Evolutionary conservation across 1,284 basidiomycete genomes (phyloP).

Genomic region (Thelephora terrestris): DNA sequence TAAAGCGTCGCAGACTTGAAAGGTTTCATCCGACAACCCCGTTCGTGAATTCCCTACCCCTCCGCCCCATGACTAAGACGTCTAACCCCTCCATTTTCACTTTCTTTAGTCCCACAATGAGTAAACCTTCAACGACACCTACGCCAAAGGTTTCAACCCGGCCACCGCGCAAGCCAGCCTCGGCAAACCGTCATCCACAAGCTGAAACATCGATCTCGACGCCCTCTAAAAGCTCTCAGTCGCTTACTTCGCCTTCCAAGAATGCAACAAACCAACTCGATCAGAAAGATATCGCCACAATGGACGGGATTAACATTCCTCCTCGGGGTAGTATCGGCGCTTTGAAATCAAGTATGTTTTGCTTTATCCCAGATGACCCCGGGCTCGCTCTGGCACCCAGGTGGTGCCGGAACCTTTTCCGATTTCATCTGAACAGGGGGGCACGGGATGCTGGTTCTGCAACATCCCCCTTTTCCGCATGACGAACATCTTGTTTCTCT

Average conservation of each 20-base stretch:
- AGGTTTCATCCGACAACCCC: conserved; percentile 38
- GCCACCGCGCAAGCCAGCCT: conserved; percentile 70
- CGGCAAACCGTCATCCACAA: conserved; percentile 53
- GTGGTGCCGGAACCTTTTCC: background rate
- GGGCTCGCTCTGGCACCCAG: conserved; percentile 1
- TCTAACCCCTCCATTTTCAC: conserved; percentile 7
- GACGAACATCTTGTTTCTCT: conserved; percentile 5
- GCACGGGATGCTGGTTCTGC: background rate
- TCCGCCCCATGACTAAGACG: conserved; percentile 9
- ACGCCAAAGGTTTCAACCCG: conserved; percentile 58
- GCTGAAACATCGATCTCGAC: conserved; percentile 19
- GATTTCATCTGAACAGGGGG: background rate
- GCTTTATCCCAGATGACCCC: conserved; percentile 3
- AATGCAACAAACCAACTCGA: conserved; percentile 25
- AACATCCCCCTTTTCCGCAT: conserved; percentile 1
- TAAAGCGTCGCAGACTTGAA: conserved; percentile 26
- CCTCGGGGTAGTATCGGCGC: conserved; percentile 41
- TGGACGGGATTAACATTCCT: conserved; percentile 62
- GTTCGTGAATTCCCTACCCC: conserved; percentile 28
- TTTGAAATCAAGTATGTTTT: conserved; percentile 49
- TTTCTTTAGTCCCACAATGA: conserved; percentile 54
- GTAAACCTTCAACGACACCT: conserved; percentile 69
- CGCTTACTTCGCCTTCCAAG: conserved; percentile 42
- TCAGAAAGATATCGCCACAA: conserved; percentile 51
- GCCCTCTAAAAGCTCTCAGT: conserved; percentile 63